Evolutionary conservation across 2,329 filamentous ascomycete genomes (phyloP).

Genomic region (Cytospora paraplurivora): DNA sequence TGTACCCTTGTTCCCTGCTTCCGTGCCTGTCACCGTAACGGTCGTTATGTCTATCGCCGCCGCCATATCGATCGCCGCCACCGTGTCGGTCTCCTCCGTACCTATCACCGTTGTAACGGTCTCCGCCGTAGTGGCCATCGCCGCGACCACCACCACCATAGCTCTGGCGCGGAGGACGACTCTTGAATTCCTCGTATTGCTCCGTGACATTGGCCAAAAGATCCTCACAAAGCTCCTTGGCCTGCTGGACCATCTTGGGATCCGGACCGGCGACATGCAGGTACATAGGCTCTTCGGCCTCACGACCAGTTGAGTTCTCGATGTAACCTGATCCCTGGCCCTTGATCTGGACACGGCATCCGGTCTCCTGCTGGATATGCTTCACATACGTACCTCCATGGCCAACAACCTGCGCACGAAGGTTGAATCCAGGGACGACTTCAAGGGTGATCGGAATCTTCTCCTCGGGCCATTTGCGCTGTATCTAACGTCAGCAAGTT

Average conservation of each 20-base stretch:
- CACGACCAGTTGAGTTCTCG: slow-evolving; percentile 81
- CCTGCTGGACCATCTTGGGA: slow-evolving; percentile 79
- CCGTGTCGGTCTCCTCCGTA: slow-evolving; percentile 45
- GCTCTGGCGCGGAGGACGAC: slow-evolving; percentile 69
- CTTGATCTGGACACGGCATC: slow-evolving; percentile 97
- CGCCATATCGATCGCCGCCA: slow-evolving; percentile 42
- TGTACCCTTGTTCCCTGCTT: slow-evolving; percentile 31
- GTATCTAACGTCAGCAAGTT: slow-evolving; percentile 31
- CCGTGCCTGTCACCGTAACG: slow-evolving; percentile 36
- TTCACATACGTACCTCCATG: slow-evolving; percentile 95
- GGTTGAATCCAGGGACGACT: slow-evolving; percentile 89
- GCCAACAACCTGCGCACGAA: slow-evolving; percentile 94
- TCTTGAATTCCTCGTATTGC: slow-evolving; percentile 91
- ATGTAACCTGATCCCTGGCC: slow-evolving; percentile 93
- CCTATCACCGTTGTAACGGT: slow-evolving; percentile 41
- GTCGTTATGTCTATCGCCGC: slow-evolving; percentile 39
- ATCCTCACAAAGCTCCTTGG: slow-evolving; percentile 86
- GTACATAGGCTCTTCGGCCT: slow-evolving; percentile 96
- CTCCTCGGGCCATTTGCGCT: slow-evolving; percentile 98
- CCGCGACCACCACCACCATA: slow-evolving; percentile 49
- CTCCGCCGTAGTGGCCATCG: slow-evolving; percentile 39
- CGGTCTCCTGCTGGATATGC: slow-evolving; percentile 93
- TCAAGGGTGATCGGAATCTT: slow-evolving; percentile 90
- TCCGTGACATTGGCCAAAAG: slow-evolving; percentile 83
- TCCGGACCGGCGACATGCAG: slow-evolving; percentile 95